Evolutionary conservation across 2,329 filamentous ascomycete genomes (phyloP).

Genomic region (Colletotrichum viniferum): DNA sequence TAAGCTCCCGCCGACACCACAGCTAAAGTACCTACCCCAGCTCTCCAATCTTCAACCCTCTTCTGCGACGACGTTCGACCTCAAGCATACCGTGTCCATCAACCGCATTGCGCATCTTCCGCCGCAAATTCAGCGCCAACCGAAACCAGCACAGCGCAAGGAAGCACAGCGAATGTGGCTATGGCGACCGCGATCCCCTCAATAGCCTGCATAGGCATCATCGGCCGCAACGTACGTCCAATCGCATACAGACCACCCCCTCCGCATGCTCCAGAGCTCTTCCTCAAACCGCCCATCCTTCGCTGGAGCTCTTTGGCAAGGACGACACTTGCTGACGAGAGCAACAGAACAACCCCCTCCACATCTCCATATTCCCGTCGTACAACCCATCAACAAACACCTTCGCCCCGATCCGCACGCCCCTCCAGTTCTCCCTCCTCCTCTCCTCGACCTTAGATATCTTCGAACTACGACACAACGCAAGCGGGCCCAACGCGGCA

Average conservation of each 20-base stretch:
- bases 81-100: neutral
- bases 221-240: slow-evolving; percentile 81
- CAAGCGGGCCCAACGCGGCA: slow-evolving; percentile 53
- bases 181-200: slow-evolving; percentile 73
- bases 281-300: neutral
- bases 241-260: neutral
- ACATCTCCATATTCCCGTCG: slow-evolving; percentile 87
- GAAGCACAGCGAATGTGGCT: neutral
- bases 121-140: neutral
- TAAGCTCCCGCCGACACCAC: slow-evolving; percentile 15
- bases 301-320: neutral
- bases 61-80: neutral
- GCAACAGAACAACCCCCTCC: slow-evolving; percentile 90
- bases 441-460: slow-evolving; percentile 92
- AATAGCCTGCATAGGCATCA: slow-evolving; percentile 91
- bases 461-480: slow-evolving; percentile 83
- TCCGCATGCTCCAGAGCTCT: neutral
- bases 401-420: slow-evolving; percentile 64
- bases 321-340: slow-evolving; percentile 1
- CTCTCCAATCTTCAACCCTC: slow-evolving; percentile 8
- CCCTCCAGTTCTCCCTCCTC: slow-evolving; percentile 90
- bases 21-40: neutral
- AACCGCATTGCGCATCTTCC: neutral
- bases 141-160: neutral
- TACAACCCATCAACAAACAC: slow-evolving; percentile 62